Base-by-base conservation (phyloP, 352 stramenopile genomes). In the Pythium rhizo-oryzae region DNA sequence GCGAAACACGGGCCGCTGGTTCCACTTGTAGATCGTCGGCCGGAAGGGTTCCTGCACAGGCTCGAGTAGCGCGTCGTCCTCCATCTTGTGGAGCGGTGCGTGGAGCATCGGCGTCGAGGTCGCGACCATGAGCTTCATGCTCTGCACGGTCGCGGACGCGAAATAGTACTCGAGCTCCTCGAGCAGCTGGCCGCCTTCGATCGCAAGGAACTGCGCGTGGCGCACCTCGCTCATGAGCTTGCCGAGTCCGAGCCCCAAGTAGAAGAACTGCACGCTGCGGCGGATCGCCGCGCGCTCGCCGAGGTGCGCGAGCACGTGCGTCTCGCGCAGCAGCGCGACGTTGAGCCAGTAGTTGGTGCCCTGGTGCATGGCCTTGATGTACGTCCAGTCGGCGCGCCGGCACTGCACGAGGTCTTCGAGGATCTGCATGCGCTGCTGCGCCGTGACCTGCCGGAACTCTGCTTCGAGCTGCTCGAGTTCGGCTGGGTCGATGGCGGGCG, bases 91-190 rank as follows among this genome's bases (percentile, higher is more conserved):
- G 0, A 84, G 54, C 35, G 80, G 77, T 62, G 88, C 79, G 50
- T 95, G 81, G 23, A 95, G 71, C 24, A 85, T 77, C 25, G 60
- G 65, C 25, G 72, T 87, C 13, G 78, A 89, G 28, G 87, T 90
- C 30, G 85, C 85, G 46, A 95, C 85, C 79, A 95, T 90, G 64
- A 95, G 76, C 87, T 95, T 95, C 87, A 95, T 93, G 66, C 84
- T 82, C 74, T 95, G 87, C 30, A 91, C 77, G 3, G 84, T 87
- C 15, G 78, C 71, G 8, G 85, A 91, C 15, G 85, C 81, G 33
- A 95, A 93, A 67, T 89, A 91, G 62, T 92, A 95, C 64, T 95
- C 87, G 30, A 95, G 77, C 55, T 95, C 87, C 59, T 95, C 87
- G 24, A 95, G 75, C n/a, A 95, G 70, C 58, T 95, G 85, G 23